These are phyloP conservation scores for Areca catechu DNA, from an alignment of 176 grass and related monocot species.

Conservation along the genomic window DNA sequence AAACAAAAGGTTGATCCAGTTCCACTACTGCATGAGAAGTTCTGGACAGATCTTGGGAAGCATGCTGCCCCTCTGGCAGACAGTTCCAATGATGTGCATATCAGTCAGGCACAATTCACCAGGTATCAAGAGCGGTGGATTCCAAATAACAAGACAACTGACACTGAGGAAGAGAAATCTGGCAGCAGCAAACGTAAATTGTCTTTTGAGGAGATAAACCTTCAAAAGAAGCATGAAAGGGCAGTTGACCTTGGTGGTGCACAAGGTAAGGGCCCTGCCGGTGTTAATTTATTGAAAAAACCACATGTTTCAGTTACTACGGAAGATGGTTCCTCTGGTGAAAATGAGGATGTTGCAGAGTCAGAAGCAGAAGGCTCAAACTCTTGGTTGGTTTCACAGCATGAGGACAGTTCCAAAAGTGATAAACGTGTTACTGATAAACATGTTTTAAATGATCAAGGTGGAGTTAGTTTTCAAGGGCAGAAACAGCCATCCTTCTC, in stretches of 20 bases:
- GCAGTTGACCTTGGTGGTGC: constrained; percentile 38
- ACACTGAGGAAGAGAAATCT: constrained; percentile 44
- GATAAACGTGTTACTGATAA: constrained; percentile 30
- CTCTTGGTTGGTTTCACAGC: constrained; percentile 76
- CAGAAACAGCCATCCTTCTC: constrained; percentile 49
- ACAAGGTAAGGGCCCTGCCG: constrained; percentile 49
- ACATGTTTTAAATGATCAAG: constrained; percentile 35
- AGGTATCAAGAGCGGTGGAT: constrained; percentile 39
- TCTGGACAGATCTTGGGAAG: constrained; percentile 47
- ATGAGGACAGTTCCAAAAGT: constrained; percentile 41
- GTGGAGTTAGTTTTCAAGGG: constrained; percentile 47
- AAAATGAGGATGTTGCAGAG: constrained; percentile 92
- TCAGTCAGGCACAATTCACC: constrained; percentile 24
- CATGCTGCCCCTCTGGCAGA: constrained; percentile 17
- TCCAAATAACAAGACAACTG: constrained; percentile 28
- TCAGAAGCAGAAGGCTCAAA: constrained; percentile 88
- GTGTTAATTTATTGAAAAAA: constrained; percentile 31
- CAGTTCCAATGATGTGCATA: constrained; percentile 21
- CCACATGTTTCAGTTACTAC: constrained; percentile 67
- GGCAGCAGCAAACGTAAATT: constrained; percentile 31
- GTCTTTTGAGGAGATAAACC: constrained; percentile 42
- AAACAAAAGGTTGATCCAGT: constrained; percentile 44
- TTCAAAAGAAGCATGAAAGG: constrained; percentile 53
- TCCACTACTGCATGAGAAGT: constrained; percentile 29
- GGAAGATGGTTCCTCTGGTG: constrained; percentile 82